Evolutionary conservation across 306 rosid genomes (phyloP), one percentile per base, ranked within the genome.

Genomic region (Citrullus amarus): DNA sequence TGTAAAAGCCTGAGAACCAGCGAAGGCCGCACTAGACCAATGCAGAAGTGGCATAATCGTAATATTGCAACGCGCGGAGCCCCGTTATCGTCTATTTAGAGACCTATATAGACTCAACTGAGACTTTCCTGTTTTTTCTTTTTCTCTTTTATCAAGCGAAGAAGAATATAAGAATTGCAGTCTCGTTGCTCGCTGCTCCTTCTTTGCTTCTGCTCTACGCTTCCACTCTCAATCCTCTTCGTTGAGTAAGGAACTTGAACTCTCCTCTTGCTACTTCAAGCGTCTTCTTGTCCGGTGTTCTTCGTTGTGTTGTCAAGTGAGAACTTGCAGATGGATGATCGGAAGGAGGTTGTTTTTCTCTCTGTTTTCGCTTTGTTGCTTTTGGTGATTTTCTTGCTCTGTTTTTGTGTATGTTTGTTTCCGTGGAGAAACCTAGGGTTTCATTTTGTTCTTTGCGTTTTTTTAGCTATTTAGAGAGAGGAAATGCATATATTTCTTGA

Each of bases 261-360:
- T 25, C 13, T 41, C 16, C 17, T 46, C 76, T 48, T 69, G 13
- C 41, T 20, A 2, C 58, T 48, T 48, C 13, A 71, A 25, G 2
- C 77, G 36, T 71, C 43, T 48, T 13, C 20, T 69, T 11, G 2
- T 67, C 73, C 15, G 73, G 8, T 39, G 30, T 67, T 67, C 43
- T 71, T 71, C 6, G 22, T 28, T 10, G 4, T 68, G 32, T 10
- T 8, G 48, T 43, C 1, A 32, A 13, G 25, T 43, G 36, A 69
- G 32, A 78, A 44, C 79, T 87, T 86, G 73, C 72, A 69, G 74
- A 93, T 93, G 98, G 97, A 93, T 71, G 93, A 93, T 86, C 92
- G 87, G 41, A 93, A 93, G 86, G 97, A 93, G 96, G 98, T 92
- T 80, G 48, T 3, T 81, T 81, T 41, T 72, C 75, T 34, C 17